Evolutionary conservation across 208 protist species (phyloP).

Genomic region (Leishmania braziliensis): DNA sequence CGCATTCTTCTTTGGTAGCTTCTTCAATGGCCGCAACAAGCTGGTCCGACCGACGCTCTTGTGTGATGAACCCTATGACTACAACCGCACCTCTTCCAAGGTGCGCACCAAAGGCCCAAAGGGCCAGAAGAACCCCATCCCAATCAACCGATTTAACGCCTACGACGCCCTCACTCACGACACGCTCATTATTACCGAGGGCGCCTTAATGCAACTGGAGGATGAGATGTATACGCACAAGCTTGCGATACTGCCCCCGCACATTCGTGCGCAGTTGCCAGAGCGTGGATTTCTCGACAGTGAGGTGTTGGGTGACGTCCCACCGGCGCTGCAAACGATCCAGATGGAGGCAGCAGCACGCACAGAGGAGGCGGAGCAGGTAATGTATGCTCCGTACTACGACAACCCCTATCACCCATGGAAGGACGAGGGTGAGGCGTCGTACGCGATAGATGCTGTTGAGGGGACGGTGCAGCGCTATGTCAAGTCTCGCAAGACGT

Average conservation of each 20-base stretch:
- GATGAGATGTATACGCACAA: conserved; percentile 89
- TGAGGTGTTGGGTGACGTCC: conserved; percentile 71
- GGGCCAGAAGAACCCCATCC: conserved; percentile 91
- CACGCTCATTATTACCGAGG: conserved; percentile 88
- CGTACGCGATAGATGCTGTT: conserved; percentile 82
- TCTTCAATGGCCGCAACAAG: conserved; percentile 92
- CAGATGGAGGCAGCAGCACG: conserved; percentile 86
- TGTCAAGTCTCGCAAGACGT: conserved; percentile 71
- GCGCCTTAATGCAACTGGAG: conserved; percentile 88
- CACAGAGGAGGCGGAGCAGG: conserved; percentile 82
- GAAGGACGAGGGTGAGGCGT: conserved; percentile 75
- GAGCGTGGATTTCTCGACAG: conserved; percentile 72
- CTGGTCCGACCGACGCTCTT: conserved; percentile 86
- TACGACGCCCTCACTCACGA: conserved; percentile 87
- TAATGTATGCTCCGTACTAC: conserved; percentile 77
- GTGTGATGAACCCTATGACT: conserved; percentile 90
- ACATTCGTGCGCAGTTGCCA: conserved; percentile 88
- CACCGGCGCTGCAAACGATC: conserved; percentile 68
- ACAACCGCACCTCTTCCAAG: conserved; percentile 78
- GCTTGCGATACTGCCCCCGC: conserved; percentile 80
- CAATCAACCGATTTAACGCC: conserved; percentile 91
- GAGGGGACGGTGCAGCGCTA: conserved; percentile 78
- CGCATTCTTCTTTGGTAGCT: conserved; percentile 91
- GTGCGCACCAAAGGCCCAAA: conserved; percentile 79
- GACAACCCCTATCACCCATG: conserved; percentile 90